Conservation (phyloP, 139 green algal genomes). For the Chlorella sp. region DNA sequence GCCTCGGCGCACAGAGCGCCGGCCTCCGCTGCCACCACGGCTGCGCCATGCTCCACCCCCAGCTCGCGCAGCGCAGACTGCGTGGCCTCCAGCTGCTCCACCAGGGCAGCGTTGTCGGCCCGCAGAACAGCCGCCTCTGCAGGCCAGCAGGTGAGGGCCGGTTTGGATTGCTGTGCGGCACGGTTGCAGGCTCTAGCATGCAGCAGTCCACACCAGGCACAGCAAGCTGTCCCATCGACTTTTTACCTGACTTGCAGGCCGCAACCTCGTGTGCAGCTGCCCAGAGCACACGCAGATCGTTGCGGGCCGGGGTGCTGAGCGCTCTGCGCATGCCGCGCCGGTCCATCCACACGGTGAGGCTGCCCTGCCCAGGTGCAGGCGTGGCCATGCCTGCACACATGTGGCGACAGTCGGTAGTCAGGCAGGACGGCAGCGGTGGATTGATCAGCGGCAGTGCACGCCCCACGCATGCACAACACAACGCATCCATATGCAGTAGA, state of each 20-base stretch:
- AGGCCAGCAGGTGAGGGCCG: background rate
- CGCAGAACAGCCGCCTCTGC: slow-evolving; percentile 12
- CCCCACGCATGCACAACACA: background rate
- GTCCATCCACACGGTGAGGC: slow-evolving; percentile 42
- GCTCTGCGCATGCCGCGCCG: slow-evolving; percentile 31
- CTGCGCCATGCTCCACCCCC: slow-evolving; percentile 14
- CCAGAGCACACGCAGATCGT: slow-evolving; percentile 42
- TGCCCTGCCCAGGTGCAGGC: slow-evolving; percentile 34
- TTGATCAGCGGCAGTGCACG: background rate
- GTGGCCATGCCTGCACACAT: slow-evolving; percentile 20
- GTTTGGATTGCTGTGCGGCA: background rate
- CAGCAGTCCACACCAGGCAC: background rate
- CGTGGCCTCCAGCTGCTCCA: slow-evolving; percentile 21
- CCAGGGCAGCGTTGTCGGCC: slow-evolving; percentile 26
- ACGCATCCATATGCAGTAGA: background rate
- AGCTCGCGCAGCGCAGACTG: slow-evolving; percentile 10
- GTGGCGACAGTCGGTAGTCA: too few relatives aligned
- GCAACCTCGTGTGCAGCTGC: slow-evolving; percentile 14
- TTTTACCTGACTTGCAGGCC: slow-evolving; percentile 2
- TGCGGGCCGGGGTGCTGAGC: slow-evolving; percentile 31
- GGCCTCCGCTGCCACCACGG: slow-evolving; percentile 29
- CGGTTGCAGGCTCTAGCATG: background rate
- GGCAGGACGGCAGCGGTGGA: background rate
- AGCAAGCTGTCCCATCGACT: background rate
- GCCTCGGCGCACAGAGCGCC: slow-evolving; percentile 30